Evolutionary conservation across 441 rosid genomes (phyloP).

Genomic region (Euphorbia celastroides): DNA sequence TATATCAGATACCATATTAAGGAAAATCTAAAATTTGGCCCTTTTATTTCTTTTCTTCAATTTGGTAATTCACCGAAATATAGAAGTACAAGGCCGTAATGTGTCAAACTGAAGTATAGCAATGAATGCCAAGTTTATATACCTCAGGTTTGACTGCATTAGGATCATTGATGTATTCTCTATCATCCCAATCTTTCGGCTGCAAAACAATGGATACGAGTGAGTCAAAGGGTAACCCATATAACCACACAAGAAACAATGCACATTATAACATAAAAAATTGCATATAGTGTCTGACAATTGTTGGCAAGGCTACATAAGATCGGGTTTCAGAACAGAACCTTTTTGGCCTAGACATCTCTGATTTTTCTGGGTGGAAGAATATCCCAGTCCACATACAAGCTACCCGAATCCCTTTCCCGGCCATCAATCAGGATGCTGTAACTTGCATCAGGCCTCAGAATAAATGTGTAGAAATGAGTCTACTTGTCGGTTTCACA

Average conservation of each 20-base stretch:
- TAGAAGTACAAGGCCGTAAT: neutral
- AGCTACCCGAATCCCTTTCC: slow-evolving; percentile 86
- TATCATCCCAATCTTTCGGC: slow-evolving; percentile 95
- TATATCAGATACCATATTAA: neutral
- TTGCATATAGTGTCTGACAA: neutral
- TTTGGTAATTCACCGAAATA: neutral
- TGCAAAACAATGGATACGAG: slow-evolving; percentile 22
- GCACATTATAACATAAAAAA: neutral
- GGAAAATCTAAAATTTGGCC: neutral
- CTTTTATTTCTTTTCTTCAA: neutral
- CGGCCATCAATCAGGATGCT: slow-evolving; percentile 78
- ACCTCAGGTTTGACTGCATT: slow-evolving; percentile 80
- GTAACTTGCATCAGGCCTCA: slow-evolving; percentile 88
- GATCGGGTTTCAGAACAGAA: slow-evolving; percentile 1
- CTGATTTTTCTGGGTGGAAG: slow-evolving; percentile 62
- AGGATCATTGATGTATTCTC: slow-evolving; percentile 86
- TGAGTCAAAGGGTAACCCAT: neutral
- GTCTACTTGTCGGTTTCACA: slow-evolving; percentile 91
- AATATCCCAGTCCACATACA: slow-evolving; percentile 94
- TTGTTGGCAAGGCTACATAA: neutral
- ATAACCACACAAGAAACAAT: neutral
- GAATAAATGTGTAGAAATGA: slow-evolving; percentile 92
- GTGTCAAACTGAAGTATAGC: neutral
- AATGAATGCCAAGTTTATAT: slow-evolving; percentile 11
- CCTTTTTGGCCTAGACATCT: slow-evolving; percentile 25